Evolutionary conservation across 2,329 filamentous ascomycete species (phyloP), one percentile per base, ranked within the genome.

Genomic region (Metarhizium sp.): DNA sequence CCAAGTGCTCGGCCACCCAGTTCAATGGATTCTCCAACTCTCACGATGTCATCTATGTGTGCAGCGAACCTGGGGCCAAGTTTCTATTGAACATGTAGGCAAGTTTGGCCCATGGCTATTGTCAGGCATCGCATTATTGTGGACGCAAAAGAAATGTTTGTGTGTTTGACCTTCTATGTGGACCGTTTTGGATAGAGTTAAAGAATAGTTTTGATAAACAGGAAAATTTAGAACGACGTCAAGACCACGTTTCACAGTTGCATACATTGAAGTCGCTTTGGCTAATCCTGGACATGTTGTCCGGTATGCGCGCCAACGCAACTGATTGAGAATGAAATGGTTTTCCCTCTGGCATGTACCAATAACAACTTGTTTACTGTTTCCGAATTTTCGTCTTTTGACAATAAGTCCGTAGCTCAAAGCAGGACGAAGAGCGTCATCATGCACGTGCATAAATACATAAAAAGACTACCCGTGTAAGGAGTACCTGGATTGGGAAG

Each of bases 1-100:
- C 94, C 64, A 95, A 92, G 79, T 97, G 92, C 79, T 96, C 91
- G 58, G 92, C 94, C 60, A 99, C 94, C 56, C 86, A 88, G 67
- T 99, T 99, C 85, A 99, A 99, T 64, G 94, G 94, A 60, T 99
- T 97, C 74, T 88, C 86, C 54, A 90, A 97, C 73, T 80, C 85
- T 63, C 94, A 99, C 71, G 88, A 96, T 65, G 87, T 95, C 60
- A 85, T 97, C 61, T 97, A 97, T 69, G 87, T 97, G 63, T 95
- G 87, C 70, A 96, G 91, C 72, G 94, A 99, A 81, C 81, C 88
- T 20, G 92, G 90, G 50, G 94, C 92, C 32, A 80, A 78, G 62
- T 90, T 88, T 16, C 76, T 96, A 52, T 71, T 96, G 34, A 49
- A 49, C 51, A 55, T 59, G 40, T 59, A 57, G 51, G 50, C 4